Base-by-base conservation (phyloP, 176 grass and related monocot species). In the Oryza punctata region DNA sequence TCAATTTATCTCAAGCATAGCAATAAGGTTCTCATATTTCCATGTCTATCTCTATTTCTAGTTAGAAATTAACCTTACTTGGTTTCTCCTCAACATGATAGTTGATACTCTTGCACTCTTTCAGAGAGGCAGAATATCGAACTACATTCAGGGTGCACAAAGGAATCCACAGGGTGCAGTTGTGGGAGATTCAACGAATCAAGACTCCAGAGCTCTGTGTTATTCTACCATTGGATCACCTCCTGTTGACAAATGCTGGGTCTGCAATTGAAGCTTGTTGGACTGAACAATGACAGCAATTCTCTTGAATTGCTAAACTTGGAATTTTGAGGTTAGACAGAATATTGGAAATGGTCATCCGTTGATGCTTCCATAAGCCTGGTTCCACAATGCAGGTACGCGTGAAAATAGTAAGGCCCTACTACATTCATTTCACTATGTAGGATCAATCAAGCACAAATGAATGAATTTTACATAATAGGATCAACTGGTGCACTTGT, bases 351-450 rank as follows among this genome's bases (percentile, higher is more conserved):
- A 76, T 23, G 47, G 11, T 37, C 10, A 60, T 26, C 7, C 26
- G 10, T 38, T 12, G 57, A 61, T 61, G 57, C n/a, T 61, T 61
- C n/a, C 82, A 59, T 49, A 59, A 63, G 35, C 82, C 25, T 49
- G 23, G 25, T 18, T 59, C 52, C 13, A 63, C 3, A 12, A 41
- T 78, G 74, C 15, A 16, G 60, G 47, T 73, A 63, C 15, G 78
- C 46, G 60, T 29, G 18, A 24, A 63, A 12, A 49, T 25, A 57
- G 47, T 6, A 0, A n/a, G 14, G 52, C 52, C 3, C 7, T 61
- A 61, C 7, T 24, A 24, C 57, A 61, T 61, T 61, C 57, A 61
- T 61, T 61, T 10, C n/a, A 24, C 8, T 61, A 23, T 61, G 8
- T 61, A 61, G n/a, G 6, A 25, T 43, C 21, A 67, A 3, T 29